Base-by-base conservation (phyloP, 2,329 filamentous ascomycete species). In the Dactylonectria macrodidyma region DNA sequence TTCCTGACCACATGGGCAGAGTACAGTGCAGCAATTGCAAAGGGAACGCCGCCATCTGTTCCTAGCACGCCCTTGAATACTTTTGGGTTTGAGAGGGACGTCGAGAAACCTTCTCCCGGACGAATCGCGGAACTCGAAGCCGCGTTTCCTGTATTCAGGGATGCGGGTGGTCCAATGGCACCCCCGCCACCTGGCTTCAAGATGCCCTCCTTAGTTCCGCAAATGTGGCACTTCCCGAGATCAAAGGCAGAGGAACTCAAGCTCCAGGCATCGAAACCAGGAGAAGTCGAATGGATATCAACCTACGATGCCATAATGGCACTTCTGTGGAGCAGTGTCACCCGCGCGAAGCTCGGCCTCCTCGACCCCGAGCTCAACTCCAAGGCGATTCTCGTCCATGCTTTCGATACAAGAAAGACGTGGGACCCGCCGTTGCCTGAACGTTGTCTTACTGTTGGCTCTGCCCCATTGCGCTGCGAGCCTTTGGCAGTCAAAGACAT, bases 301-400 rank as follows among this genome's bases (percentile, higher is more conserved):
- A 69, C 70, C 1, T 71, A 71, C 2, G 68, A 70, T 51, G 65
- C 68, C 0, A 26, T 71, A 4, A 48, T 71, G 24, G 60, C 59
- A 11, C 30, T 69, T 2, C 38, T 70, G 50, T 71, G 65, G 70
- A 51, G 70, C 6, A 59, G 65, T 10, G 66, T 59, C 14, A 63
- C 62, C 0, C 44, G 60, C n/a, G 70, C 68, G 1, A 70, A 70
- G 46, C 26, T 51, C 2, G 24, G 33, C 1, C 22, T 70, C 14
- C 44, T 70, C 5, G 62, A 70, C 51, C 65, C 66, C 1, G 59
- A 69, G 3, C 54, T 54, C 0, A 33, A n/a, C 1, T 71, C 68
- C 0, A 67, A 69, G 6, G 55, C 70, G 9, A 60, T 33, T 60
- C 33, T 60, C 2, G 62, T 71, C 16, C 68, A 71, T 12, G 70